Base-by-base conservation (phyloP, 2,329 filamentous ascomycete species). In the Thielaviopsis punctulata region DNA sequence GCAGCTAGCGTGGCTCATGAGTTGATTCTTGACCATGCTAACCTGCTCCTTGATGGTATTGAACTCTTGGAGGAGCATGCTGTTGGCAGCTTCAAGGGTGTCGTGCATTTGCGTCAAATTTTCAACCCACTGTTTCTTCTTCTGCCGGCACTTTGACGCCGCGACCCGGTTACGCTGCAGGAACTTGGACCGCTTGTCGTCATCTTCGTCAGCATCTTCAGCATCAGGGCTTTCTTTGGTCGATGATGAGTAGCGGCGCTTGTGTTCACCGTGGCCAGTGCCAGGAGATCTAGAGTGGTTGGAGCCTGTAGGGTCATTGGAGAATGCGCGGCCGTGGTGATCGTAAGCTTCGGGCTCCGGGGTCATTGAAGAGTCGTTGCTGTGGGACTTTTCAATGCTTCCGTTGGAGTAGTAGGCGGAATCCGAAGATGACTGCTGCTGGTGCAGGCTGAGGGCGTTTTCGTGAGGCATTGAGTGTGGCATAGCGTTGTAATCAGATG, bases 81-180 rank as follows among this genome's bases (percentile, higher is more conserved):
- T 59, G 58, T 76, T 66, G 41, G 68, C 64, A 5, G 57, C 59
- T 59, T 77, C 73, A 45, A 77, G 58, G 0, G 60, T 64, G 9
- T 62, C 57, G 52, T 69, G 70, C 5, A 65, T 66, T 51, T 70
- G 67, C 55, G 77, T 71, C 21, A 77, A 60, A n/a, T 70, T 67
- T 12, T 64, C 64, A 21, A 73, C 68, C 68, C 70, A 75, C 58
- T 69, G 65, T 63, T 76, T 78, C 59, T 76, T 76, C 64, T 84
- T 85, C 60, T 82, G 75, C 3, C 83, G 76, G 60, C 82, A 87
- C 61, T 86, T 86, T 62, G 79, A 82, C 1, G 84, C 83, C 0
- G 84, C 83, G 2, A 83, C 67, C 9, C 83, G 73, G 62, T 88
- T 88, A 55, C 82, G 76, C 63, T 84, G 79, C 0, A 86, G 70